Evolutionary conservation across 2,329 filamentous ascomycete genomes (phyloP).

Genomic region (Colletotrichum coccodes): DNA sequence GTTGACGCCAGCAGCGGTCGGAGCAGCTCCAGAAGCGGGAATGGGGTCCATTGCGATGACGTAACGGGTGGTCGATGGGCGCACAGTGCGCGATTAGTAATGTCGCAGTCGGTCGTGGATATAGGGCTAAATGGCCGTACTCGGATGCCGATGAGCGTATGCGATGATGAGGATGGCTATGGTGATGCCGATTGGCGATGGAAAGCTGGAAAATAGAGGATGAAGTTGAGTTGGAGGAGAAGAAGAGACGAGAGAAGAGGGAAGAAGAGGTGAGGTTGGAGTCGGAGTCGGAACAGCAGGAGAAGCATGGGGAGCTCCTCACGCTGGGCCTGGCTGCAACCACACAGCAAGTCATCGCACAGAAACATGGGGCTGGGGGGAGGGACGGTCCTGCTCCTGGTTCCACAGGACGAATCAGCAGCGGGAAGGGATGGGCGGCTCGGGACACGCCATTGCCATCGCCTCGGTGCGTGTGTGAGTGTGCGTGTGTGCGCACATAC

Average conservation of each 20-base stretch:
- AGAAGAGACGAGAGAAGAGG: constrained; percentile 16
- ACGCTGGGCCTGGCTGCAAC: constrained; percentile 11
- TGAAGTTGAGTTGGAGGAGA: constrained; percentile 5
- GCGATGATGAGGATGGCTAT: neutral
- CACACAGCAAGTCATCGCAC: constrained; percentile 31
- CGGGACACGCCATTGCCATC: constrained; percentile 25
- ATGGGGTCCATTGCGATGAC: constrained; percentile 48
- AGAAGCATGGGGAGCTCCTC: constrained; percentile 3
- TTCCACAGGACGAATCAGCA: constrained; percentile 31
- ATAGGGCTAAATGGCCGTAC: constrained; percentile 21
- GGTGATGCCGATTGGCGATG: constrained; percentile 12
- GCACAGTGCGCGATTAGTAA: constrained; percentile 23
- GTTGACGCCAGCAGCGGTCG: constrained; percentile 37
- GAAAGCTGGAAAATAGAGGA: constrained; percentile 2
- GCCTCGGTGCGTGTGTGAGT: neutral
- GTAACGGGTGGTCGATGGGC: constrained; percentile 35
- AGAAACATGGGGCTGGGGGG: constrained; percentile 27
- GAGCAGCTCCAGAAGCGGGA: constrained; percentile 31
- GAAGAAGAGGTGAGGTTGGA: constrained; percentile 32
- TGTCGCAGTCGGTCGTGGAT: neutral
- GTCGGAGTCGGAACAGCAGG: constrained; percentile 16
- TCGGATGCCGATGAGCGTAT: neutral
- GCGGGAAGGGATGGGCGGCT: constrained; percentile 20
- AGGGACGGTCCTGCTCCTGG: neutral
- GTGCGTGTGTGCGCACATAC: neutral